Evolutionary conservation across 2,329 filamentous ascomycete species (phyloP).

Genomic region (Aspergillus nomiae): DNA sequence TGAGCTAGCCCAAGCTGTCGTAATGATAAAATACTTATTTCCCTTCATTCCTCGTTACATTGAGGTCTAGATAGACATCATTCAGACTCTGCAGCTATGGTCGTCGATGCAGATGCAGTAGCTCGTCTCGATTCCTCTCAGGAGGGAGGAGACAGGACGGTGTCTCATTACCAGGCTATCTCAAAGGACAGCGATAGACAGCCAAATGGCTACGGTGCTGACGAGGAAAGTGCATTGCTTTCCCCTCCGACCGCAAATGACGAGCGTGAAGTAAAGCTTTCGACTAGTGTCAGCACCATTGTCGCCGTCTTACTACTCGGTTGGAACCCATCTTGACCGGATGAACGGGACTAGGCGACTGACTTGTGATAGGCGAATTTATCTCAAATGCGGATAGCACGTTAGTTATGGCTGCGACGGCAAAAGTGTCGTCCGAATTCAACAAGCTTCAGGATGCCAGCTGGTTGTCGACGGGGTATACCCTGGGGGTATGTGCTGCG

Average conservation of each 20-base stretch:
- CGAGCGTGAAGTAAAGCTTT: slow-evolving; percentile 8
- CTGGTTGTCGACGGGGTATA: slow-evolving; percentile 59
- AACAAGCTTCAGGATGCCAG: slow-evolving; percentile 58
- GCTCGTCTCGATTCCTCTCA: neutral
- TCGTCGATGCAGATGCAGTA: neutral
- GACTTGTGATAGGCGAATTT: slow-evolving; percentile 56
- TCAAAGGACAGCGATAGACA: neutral
- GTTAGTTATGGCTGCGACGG: slow-evolving; percentile 67
- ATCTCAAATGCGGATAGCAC: slow-evolving; percentile 66
- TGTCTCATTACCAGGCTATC: slow-evolving; percentile 3
- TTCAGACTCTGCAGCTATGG: neutral
- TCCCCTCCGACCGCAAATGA: neutral
- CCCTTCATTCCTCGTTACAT: neutral
- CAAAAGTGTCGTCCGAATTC: slow-evolving; percentile 64
- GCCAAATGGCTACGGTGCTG: neutral
- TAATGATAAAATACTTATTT: neutral
- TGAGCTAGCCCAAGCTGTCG: neutral
- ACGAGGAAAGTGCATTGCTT: slow-evolving; percentile 7
- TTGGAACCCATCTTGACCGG: slow-evolving; percentile 10
- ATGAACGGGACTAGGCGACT: neutral
- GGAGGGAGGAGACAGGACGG: neutral
- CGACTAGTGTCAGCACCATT: slow-evolving; percentile 25
- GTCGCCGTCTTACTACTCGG: slow-evolving; percentile 33
- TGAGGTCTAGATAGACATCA: neutral
- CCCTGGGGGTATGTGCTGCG: slow-evolving; percentile 53